Conservation (phyloP, 2,329 filamentous ascomycete genomes). For the Epichloe scottii region DNA sequence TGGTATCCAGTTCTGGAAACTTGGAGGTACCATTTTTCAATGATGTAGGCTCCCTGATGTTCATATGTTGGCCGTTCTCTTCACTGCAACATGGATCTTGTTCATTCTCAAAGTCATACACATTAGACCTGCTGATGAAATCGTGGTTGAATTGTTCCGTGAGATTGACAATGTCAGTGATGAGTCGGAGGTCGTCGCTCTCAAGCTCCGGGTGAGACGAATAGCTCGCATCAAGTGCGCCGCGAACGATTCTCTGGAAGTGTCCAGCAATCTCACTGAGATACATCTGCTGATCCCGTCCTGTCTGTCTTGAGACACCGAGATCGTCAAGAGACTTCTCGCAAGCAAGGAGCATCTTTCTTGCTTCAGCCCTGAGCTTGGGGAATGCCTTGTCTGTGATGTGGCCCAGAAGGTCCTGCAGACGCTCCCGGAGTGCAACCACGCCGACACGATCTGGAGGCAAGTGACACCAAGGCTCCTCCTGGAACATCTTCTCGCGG, state of each 20-base stretch:
- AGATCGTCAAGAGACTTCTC: neutral
- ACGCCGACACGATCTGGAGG: slow-evolving; percentile 20
- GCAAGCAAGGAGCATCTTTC: slow-evolving; percentile 1
- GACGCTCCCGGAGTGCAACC: slow-evolving; percentile 19
- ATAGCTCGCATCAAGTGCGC: slow-evolving; percentile 1
- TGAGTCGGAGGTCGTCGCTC: neutral
- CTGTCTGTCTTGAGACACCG: neutral
- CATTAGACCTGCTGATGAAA: neutral
- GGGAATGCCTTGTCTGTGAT: slow-evolving; percentile 28
- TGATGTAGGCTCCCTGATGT: neutral
- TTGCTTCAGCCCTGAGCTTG: slow-evolving; percentile 21
- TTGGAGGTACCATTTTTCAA: neutral
- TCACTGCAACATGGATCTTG: neutral
- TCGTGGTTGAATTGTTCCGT: neutral
- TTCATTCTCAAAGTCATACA: neutral
- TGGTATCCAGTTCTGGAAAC: slow-evolving; percentile 5
- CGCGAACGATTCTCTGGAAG: neutral
- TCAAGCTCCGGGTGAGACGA: neutral
- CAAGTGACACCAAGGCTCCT: slow-evolving; percentile 8
- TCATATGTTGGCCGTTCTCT: neutral
- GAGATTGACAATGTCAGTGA: slow-evolving; percentile 1
- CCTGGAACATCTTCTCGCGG: slow-evolving; percentile 32
- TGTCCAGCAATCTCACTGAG: neutral
- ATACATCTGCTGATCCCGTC: neutral
- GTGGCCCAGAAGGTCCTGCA: slow-evolving; percentile 26